These are phyloP conservation scores for Beauveria sp. DNA, from an alignment of 2,329 filamentous ascomycete genomes.

Conservation along the genomic window DNA sequence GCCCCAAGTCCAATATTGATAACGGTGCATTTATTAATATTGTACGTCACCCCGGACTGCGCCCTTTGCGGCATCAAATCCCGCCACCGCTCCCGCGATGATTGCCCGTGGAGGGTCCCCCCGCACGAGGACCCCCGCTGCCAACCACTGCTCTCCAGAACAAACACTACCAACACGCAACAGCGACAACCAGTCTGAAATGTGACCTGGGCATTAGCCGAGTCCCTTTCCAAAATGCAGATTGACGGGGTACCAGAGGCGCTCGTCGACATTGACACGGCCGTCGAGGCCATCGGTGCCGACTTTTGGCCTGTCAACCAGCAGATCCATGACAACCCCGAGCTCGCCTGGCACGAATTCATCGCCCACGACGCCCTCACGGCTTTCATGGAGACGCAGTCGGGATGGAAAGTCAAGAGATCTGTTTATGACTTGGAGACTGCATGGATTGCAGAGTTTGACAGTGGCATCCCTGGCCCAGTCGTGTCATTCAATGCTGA, in stretches of 20 bases:
- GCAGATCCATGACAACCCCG: constrained; percentile 36
- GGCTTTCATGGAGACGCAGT: constrained; percentile 25
- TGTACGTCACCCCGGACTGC: background rate
- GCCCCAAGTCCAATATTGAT: background rate
- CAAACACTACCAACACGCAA: background rate
- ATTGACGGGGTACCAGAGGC: background rate
- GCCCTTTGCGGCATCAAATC: background rate
- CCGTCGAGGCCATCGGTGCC: constrained; percentile 13
- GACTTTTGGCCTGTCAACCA: constrained; percentile 29
- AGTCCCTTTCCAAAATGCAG: background rate
- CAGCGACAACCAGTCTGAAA: background rate
- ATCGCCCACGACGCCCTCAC: constrained; percentile 34
- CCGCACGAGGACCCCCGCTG: background rate
- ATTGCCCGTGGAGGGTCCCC: background rate
- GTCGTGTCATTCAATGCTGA: constrained; percentile 36
- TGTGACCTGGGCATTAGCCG: background rate
- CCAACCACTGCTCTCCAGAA: too few relatives aligned
- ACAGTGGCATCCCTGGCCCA: constrained; percentile 27
- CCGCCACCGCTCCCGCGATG: background rate
- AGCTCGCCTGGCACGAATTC: constrained; percentile 33
- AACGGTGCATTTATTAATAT: background rate
- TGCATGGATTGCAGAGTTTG: constrained; percentile 34
- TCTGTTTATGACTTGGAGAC: constrained; percentile 36
- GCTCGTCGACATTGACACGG: constrained; percentile 25
- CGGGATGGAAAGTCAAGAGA: constrained; percentile 31